A percentile compares a stretch with the other conserved stretches of the same genome.
phyloP scores from a whole-genome alignment of 2,329 filamentous ascomycete species.

The Pestalotiopsis sp. region DNA sequence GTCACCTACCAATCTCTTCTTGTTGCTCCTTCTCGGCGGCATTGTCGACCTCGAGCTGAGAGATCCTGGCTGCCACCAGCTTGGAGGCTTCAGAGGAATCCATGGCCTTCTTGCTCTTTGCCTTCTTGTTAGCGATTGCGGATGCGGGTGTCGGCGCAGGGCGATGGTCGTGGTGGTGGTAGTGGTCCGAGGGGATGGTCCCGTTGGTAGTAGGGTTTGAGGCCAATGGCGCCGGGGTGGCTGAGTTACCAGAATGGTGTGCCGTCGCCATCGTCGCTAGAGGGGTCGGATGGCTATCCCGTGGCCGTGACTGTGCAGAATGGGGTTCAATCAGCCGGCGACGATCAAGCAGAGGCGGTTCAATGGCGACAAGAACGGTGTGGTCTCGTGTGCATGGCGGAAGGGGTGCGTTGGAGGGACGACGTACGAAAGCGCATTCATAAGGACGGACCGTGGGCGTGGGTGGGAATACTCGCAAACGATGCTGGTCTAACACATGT shows the following conservation, averaged over 20 bases:
- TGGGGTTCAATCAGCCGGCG: neutral
- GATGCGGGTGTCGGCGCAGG: constrained; percentile 48
- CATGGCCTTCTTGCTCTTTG: constrained; percentile 80
- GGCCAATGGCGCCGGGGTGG: constrained; percentile 32
- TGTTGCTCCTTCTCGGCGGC: constrained; percentile 95
- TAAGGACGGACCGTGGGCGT: neutral
- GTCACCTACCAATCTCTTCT: constrained; percentile 82
- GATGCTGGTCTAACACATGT: neutral
- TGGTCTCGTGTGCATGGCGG: constrained; percentile 8
- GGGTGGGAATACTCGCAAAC: neutral
- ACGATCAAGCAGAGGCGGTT: neutral
- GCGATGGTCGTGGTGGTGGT: constrained; percentile 40
- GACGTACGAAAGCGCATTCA: constrained; percentile 10
- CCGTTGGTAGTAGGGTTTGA: constrained; percentile 34
- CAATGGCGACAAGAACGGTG: neutral
- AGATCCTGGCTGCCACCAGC: constrained; percentile 89
- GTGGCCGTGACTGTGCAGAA: constrained; percentile 9
- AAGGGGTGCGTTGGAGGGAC: constrained; percentile 14
- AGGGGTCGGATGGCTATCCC: constrained; percentile 12
- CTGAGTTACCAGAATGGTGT: constrained; percentile 34
- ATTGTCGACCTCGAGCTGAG: constrained; percentile 90
- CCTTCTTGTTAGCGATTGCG: constrained; percentile 68
- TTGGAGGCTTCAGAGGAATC: constrained; percentile 91
- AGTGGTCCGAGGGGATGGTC: constrained; percentile 26
- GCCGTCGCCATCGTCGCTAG: constrained; percentile 37